These are phyloP conservation scores for Penicillium fuscoglaucum DNA, from an alignment of 2,329 filamentous ascomycete species.

Conservation along the genomic window DNA sequence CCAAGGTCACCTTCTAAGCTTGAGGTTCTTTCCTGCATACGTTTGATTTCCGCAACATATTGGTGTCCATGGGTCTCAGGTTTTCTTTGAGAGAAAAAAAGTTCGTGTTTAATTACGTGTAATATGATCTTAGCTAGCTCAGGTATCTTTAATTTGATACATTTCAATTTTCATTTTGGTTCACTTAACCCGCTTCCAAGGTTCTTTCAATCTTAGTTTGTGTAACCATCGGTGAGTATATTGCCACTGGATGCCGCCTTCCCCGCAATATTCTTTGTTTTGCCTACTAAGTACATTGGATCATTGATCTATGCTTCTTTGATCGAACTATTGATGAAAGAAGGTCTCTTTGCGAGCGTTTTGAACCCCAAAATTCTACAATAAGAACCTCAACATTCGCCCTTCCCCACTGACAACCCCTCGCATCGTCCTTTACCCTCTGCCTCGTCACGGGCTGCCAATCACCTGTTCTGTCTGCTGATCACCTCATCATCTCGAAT, in stretches of 20 bases:
- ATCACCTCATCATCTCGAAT: slow-evolving; percentile 26
- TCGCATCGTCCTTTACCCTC: slow-evolving; percentile 11
- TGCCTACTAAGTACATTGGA: background rate
- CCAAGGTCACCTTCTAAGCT: slow-evolving; percentile 70
- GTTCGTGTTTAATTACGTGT: slow-evolving; percentile 21
- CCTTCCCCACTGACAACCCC: background rate
- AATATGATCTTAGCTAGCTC: slow-evolving; percentile 14
- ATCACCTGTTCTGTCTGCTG: slow-evolving; percentile 30
- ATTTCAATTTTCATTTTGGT: slow-evolving; percentile 9
- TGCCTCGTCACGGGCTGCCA: slow-evolving; percentile 22
- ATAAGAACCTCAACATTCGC: background rate
- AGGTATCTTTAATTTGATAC: slow-evolving; percentile 23
- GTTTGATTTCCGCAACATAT: slow-evolving; percentile 17
- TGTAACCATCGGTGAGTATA: background rate
- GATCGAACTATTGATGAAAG: background rate
- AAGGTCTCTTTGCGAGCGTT: background rate
- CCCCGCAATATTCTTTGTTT: slow-evolving; percentile 15
- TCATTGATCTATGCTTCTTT: background rate
- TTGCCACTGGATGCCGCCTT: slow-evolving; percentile 6
- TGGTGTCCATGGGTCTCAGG: slow-evolving; percentile 25
- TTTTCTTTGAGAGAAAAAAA: slow-evolving; percentile 21
- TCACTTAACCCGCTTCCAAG: background rate
- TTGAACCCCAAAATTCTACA: background rate
- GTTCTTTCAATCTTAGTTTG: background rate
- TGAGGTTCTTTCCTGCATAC: slow-evolving; percentile 15